Evolutionary conservation across 1,284 basidiomycete species (phyloP), one percentile per base, ranked within the genome.

Genomic region (Ceratobasidium sp.): DNA sequence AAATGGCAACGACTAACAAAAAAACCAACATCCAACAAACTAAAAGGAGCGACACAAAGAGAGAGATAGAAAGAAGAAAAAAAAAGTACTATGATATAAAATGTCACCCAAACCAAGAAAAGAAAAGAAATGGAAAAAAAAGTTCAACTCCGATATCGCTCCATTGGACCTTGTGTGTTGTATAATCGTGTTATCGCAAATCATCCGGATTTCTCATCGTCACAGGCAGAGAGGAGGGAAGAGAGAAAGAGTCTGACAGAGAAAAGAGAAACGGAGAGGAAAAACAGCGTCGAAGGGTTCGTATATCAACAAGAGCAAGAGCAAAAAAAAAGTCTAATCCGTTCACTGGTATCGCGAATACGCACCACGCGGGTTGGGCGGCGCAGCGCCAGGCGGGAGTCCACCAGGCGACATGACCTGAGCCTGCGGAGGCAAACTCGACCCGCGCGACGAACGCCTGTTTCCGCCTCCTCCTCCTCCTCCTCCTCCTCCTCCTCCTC

Each of bases 261-360:
- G 40, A 40, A 44, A 23, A 44, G 48, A 44, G 28, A 66, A 50
- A 48, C 13, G n/a, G 33, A 67, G 26, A 52, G 20, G 20, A 33
- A 33, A 56, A 33, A 40, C 9, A 44, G 28, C n/a, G 66, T 68
- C 66, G 50, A 26, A 50, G 28, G 50, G 50, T 68, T 68, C 66
- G 66, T 68, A n/a, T 68, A 68, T 68, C 46, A 54, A 54, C 66
- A 38, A 33, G 33, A 33, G 33, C 33, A 33, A 33, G 33, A 7
- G 50, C 54, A 38, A 44, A 64, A 62, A 62, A 40, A 12, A 13
- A 52, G 9, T 28, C n/a, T 33, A 40, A 52, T 52, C 50, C 65
- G 48, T 70, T 75, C 62, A 75, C 61, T 75, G 73, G 62, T 75
- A 65, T 42, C 73, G 61, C 38, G 33, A 23, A 44, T 75, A 75